Base-by-base conservation (phyloP, 495 filamentous ascomycete species). In the Letharia columbiana region DNA sequence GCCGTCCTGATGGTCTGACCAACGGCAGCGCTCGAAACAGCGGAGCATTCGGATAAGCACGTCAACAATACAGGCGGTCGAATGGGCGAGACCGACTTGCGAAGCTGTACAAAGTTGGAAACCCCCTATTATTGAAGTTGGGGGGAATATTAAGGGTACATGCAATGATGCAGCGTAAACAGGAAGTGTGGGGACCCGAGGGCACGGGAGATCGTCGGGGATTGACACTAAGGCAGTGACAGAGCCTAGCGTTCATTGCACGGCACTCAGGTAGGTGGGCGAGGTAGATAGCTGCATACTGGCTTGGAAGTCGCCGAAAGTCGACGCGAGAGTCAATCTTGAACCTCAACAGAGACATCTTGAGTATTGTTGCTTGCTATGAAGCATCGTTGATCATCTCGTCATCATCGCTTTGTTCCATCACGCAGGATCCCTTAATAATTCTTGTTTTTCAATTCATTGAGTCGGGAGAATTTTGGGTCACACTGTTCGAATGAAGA, bases 1-100 rank as follows among this genome's bases (percentile, higher is more conserved):
- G 28, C 52, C 1, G 4, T 17, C 31, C 18, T 28, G 23, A 28
- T 28, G 23, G 23, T 28, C 23, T 28, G 49, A 28, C n/a, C 49
- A 52, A 28, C n/a, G 49, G n/a, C 2, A 52, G 20, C 7, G n/a
- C 49, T 28, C 10, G 10, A 28, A 20, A 52, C 13, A 33, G 52
- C 52, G 23, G 33, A 54, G 28, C 49, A 31, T 54, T 54, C 49
- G 52, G 52, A 31, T 56, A 56, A 56, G 52, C 52, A 33, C 28
- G 52, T 35, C 52, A 56, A 56, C 0, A 7, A 6, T 7, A 56
- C 52, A 56, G 11, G 52, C 28, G 28, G 52, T 9, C 52, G 13
- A 56, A 56, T 56, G 12, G 8, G 28, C 1, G n/a, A 31, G 3
- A 50, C 0, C 5, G 5, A 6, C 4, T 3, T 49, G 20, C 1